Conservation (phyloP, 768 basidiomycete species). For the Pholiota conissans region DNA sequence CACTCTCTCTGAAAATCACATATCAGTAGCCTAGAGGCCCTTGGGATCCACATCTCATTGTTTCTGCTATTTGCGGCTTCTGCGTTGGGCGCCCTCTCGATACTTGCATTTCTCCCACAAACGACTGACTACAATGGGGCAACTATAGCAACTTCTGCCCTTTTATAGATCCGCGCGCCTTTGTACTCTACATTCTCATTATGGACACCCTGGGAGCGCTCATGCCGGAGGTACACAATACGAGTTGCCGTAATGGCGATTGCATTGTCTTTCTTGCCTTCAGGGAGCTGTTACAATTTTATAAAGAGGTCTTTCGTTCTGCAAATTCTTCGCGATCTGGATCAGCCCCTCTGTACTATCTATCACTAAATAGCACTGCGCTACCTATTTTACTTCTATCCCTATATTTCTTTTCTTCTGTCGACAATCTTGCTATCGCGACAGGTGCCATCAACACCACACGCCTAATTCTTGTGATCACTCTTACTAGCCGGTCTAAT, state of each 20-base stretch:
- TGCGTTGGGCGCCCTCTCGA: not conserved
- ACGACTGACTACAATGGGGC: conserved; percentile 1
- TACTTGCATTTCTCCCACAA: not conserved
- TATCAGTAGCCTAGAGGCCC: no score
- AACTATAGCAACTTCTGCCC: conserved; percentile 1
- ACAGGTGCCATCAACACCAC: conserved; percentile 7
- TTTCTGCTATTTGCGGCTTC: not conserved
- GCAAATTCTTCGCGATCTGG: conserved; percentile 23
- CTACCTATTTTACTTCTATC: conserved; percentile 8
- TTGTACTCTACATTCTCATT: not conserved
- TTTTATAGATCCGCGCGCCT: not conserved
- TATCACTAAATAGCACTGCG: not conserved
- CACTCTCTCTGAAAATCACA: no score
- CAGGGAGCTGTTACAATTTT: not conserved
- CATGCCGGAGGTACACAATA: not conserved
- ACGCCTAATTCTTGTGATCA: conserved; percentile 18
- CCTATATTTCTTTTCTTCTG: conserved; percentile 6
- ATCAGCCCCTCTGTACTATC: conserved; percentile 21
- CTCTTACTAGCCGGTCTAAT: conserved; percentile 20
- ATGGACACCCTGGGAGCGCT: not conserved
- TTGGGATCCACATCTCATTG: no score
- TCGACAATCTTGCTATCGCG: conserved; percentile 2
- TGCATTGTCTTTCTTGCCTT: conserved; percentile 5
- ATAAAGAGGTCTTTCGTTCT: conserved; percentile 2
- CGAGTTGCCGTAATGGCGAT: not conserved